Percentiles rank a stretch among this genome's conserved stretches.
Evolutionary conservation across 2,329 filamentous ascomycete species (phyloP).

Genomic region (Phialocephala sp.): DNA sequence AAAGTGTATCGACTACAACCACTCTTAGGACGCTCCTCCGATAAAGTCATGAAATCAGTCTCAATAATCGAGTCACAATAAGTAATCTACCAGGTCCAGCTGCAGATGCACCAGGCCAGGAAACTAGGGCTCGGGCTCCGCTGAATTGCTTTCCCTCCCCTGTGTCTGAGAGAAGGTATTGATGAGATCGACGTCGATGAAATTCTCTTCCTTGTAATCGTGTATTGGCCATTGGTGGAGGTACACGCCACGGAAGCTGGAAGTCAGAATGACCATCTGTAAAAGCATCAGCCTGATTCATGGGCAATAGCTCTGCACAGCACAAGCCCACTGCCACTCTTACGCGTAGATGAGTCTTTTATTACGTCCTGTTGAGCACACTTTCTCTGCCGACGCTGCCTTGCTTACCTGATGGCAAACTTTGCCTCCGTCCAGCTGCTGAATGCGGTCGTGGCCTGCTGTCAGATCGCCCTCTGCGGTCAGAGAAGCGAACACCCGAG

Average conservation of each 20-base stretch:
- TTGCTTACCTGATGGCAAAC: slow-evolving; percentile 4
- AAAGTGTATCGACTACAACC: slow-evolving; percentile 16
- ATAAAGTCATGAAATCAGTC: slow-evolving; percentile 10
- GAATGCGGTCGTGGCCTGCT: slow-evolving; percentile 1
- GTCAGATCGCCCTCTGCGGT: slow-evolving; percentile 11
- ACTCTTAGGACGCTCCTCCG: slow-evolving; percentile 1
- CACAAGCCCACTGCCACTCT: slow-evolving; percentile 1
- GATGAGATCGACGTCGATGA: slow-evolving; percentile 25
- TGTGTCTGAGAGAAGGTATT: slow-evolving; percentile 26
- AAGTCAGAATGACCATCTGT: not conserved
- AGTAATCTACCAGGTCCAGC: slow-evolving; percentile 13
- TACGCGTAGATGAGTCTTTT: slow-evolving; percentile 10
- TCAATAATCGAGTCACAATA: slow-evolving; percentile 9
- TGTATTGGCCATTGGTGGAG: slow-evolving; percentile 6
- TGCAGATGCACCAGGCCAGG: slow-evolving; percentile 7
- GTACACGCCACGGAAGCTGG: slow-evolving; percentile 6
- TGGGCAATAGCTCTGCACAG: not conserved
- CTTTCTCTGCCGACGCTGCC: slow-evolving; percentile 1
- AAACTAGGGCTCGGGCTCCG: slow-evolving; percentile 17
- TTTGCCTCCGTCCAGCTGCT: slow-evolving; percentile 4
- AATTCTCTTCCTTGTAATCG: slow-evolving; percentile 22
- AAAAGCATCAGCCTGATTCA: slow-evolving; percentile 10
- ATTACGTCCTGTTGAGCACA: not conserved
- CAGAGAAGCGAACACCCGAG: slow-evolving; percentile 6
- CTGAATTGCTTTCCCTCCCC: slow-evolving; percentile 20